Percentiles rank a stretch among this genome's conserved stretches.
These are phyloP conservation scores for Lactarius sanguifluus DNA, from an alignment of 768 basidiomycete genomes.

Conservation along the genomic window DNA sequence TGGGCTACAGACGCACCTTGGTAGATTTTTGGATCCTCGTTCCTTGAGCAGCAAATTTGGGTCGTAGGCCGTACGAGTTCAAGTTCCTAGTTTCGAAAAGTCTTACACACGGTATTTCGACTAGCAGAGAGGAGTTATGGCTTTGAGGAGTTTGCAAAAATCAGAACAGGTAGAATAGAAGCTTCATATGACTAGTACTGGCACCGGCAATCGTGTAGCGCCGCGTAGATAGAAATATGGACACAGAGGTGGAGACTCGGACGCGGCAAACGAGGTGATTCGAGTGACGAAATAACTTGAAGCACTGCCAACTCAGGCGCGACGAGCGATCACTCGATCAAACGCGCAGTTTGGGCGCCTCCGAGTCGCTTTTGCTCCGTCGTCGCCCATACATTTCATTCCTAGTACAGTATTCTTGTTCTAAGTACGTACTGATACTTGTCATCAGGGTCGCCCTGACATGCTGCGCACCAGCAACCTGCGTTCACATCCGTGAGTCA, in stretches of 20 bases:
- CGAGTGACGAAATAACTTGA: no score
- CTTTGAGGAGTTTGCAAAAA: neutral
- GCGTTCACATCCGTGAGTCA: neutral
- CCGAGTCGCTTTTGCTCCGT: neutral
- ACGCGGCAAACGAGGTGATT: no score
- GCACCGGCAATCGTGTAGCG: no score
- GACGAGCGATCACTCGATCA: no score
- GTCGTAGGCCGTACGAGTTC: neutral
- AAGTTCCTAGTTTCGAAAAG: neutral
- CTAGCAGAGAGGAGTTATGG: neutral
- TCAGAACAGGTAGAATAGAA: neutral
- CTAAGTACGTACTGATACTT: neutral
- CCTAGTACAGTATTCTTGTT: neutral
- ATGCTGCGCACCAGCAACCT: neutral
- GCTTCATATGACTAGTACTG: no score
- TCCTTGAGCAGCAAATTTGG: neutral
- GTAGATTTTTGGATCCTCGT: constrained; percentile 1
- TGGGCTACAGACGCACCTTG: constrained; percentile 6
- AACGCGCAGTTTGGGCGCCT: no score
- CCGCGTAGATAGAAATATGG: no score
- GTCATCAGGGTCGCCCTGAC: neutral
- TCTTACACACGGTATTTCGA: neutral
- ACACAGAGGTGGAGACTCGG: no score
- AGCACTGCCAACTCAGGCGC: no score
- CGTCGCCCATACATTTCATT: neutral